These are phyloP conservation scores for Melocanna baccifera DNA, from an alignment of 176 grass and related monocot genomes.

Conservation along the genomic window DNA sequence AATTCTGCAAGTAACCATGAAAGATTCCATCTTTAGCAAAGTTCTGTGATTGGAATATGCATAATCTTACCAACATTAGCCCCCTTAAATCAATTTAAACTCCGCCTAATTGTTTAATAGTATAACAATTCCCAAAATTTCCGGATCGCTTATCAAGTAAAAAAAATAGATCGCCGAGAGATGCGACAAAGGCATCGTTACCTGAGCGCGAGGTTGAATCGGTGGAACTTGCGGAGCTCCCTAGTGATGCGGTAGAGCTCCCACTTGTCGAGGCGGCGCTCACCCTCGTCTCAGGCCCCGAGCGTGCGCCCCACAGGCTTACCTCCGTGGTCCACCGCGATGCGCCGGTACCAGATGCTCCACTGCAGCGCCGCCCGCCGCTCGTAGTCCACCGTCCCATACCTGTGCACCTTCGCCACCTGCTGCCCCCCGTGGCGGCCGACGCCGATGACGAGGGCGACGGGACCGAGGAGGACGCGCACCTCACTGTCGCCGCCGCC, in stretches of 20 bases:
- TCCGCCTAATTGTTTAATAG: neutral
- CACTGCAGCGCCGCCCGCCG: slow-evolving; percentile 48
- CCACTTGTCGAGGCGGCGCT: slow-evolving; percentile 74
- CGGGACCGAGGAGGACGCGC: slow-evolving; percentile 27
- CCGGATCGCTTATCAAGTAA: neutral
- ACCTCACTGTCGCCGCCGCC: slow-evolving; percentile 13
- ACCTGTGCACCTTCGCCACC: slow-evolving; percentile 67
- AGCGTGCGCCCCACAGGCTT: slow-evolving; percentile 32
- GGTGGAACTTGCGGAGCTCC: slow-evolving; percentile 84
- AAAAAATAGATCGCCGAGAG: neutral
- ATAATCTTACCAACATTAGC: neutral
- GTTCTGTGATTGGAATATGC: neutral
- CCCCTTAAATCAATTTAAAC: neutral
- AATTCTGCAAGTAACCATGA: too few relatives aligned
- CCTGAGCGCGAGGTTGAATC: slow-evolving; percentile 56
- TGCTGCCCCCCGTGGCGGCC: slow-evolving; percentile 20
- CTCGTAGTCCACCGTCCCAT: slow-evolving; percentile 77
- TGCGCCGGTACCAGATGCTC: slow-evolving; percentile 64
- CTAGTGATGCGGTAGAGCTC: slow-evolving; percentile 67
- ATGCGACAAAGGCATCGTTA: neutral
- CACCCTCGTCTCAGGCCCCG: slow-evolving; percentile 64
- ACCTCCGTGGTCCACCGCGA: slow-evolving; percentile 41
- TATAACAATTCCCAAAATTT: neutral
- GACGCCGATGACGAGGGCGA: slow-evolving; percentile 13
- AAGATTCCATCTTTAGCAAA: too few relatives aligned